These are phyloP conservation scores for Lumnitzera racemosa DNA, from an alignment of 345 rosid species.

Conservation along the genomic window DNA sequence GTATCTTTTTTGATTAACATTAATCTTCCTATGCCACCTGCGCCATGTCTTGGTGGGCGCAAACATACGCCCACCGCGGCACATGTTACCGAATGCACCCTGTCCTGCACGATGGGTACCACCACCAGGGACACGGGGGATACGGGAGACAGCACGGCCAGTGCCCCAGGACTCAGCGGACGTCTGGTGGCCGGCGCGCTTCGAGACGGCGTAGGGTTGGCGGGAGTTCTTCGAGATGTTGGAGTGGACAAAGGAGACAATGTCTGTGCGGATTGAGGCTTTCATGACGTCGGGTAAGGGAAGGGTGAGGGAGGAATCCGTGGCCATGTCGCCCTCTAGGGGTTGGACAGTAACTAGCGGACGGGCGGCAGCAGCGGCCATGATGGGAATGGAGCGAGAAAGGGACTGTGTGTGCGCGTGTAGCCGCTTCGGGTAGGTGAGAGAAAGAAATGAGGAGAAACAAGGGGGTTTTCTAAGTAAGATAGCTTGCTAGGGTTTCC, in stretches of 20 bases:
- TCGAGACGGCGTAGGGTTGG: constrained; percentile 44
- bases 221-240: constrained; percentile 31
- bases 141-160: constrained; percentile 38
- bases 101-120: constrained; percentile 19
- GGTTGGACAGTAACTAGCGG: constrained; percentile 27
- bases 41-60: constrained; percentile 21
- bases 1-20: constrained; percentile 13
- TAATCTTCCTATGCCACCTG: constrained; percentile 15
- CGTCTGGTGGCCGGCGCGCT: constrained; percentile 42
- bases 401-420: neutral
- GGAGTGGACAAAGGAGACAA: constrained; percentile 13
- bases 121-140: constrained; percentile 13
- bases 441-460: neutral
- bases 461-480: too few species aligned
- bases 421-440: neutral
- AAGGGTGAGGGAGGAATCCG: constrained; percentile 22
- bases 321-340: constrained; percentile 31
- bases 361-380: constrained; percentile 20
- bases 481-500: too few species aligned
- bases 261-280: constrained; percentile 11
- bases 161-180: constrained; percentile 48
- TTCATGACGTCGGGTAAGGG: constrained; percentile 22
- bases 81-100: constrained; percentile 17
- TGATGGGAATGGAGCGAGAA: neutral
- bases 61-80: constrained; percentile 18